Percentiles rank a stretch among this genome's conserved stretches.
Evolutionary conservation across 1,139 yeast genomes (phyloP).

Genomic region (Blastobotrys niveus): DNA sequence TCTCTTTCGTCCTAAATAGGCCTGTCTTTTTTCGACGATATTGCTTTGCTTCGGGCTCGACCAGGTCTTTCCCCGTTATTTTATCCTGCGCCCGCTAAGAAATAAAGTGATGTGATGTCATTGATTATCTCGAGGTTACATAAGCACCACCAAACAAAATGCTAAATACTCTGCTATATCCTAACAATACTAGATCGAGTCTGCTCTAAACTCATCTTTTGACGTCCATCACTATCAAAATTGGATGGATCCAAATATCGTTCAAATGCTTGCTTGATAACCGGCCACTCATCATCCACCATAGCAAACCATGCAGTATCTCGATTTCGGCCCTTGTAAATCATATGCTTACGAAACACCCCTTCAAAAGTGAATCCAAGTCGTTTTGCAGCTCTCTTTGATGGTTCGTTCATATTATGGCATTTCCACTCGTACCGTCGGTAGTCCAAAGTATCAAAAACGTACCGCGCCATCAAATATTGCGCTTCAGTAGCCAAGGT

Average conservation of each 20-base stretch:
- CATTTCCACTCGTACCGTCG: slow-evolving; percentile 36
- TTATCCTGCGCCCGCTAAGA: too few species aligned
- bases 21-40: too few species aligned
- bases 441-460: slow-evolving; percentile 29
- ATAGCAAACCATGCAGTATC: slow-evolving; percentile 35
- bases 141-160: too few species aligned
- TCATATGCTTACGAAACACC: slow-evolving; percentile 29
- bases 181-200: too few species aligned
- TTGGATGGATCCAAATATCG: slow-evolving; percentile 29
- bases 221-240: slow-evolving; percentile 30
- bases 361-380: slow-evolving; percentile 34
- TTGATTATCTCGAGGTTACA: too few species aligned
- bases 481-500: slow-evolving; percentile 32
- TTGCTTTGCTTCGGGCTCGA: too few species aligned
- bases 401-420: slow-evolving; percentile 30
- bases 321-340: slow-evolving; percentile 30
- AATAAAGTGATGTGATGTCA: too few species aligned
- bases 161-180: too few species aligned
- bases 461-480: slow-evolving; percentile 29
- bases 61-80: too few species aligned
- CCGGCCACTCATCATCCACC: slow-evolving; percentile 32
- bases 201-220: slow-evolving; percentile 19
- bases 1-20: too few species aligned
- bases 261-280: slow-evolving; percentile 23
- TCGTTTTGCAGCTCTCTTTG: slow-evolving; percentile 31